Evolutionary conservation across 2,329 filamentous ascomycete genomes (phyloP), one percentile per base, ranked within the genome.

Genomic region (Penicillium rolfsii): DNA sequence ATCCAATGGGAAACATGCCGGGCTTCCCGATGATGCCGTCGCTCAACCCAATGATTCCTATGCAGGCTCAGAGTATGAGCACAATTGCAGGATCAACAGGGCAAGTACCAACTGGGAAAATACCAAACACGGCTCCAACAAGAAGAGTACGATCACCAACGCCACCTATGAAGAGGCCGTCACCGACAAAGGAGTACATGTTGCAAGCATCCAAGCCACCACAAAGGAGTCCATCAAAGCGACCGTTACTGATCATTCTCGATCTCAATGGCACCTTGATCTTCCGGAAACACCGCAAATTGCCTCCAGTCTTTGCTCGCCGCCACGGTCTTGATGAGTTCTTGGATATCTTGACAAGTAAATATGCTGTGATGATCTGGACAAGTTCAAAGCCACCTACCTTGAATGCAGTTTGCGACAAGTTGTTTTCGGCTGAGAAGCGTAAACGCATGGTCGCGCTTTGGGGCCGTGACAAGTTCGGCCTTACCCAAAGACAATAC

Each of bases 251-350:
- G 24, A 82, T 99, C 54, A 85, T 98, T 50, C 85, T 98, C 63
- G 95, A 99, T 77, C 85, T 99, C 40, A 99, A 98, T 75, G 95
- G 95, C 64, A 97, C 94, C 0, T 83, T 99, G 1, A 84, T 98
- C 61, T 83, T 85, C 77, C 89, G 95, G 5, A 88, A 87, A 8
- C 81, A 81, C 55, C 80, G 81, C 49, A 74, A 73, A 28, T 70
- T 77, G 1, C 80, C 82, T 3, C 83, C 80, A 9, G 73, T 75
- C 45, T 91, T 93, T 73, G 77, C 87, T 46, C 78, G 83, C 65
- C 89, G 95, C 0, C 91, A 91, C 0, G 83, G 88, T 64, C 84
- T 95, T 1, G 70, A 79, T 2, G 67, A 79, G 0, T 97, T 99
- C 75, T 79, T 98, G 3, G 71, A 83, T 30, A 91, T 93, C 74